Evolutionary conservation across 2,329 filamentous ascomycete genomes (phyloP).

Genomic region (Seiridium unicorne): DNA sequence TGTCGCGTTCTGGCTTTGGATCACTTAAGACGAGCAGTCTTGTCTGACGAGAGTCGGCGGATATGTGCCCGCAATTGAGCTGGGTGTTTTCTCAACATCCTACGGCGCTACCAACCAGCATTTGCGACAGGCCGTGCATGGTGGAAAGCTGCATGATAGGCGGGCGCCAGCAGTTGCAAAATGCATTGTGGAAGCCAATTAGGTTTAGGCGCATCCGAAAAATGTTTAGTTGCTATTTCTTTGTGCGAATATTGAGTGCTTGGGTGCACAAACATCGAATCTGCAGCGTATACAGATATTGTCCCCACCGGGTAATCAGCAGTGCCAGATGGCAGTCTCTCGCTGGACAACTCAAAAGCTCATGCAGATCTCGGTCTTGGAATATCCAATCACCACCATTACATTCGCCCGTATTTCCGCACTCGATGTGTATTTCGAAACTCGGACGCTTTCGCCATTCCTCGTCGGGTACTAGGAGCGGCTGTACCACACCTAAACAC

Average conservation of each 20-base stretch:
- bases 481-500: neutral
- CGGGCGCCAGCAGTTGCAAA: constrained; percentile 6
- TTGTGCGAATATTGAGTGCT: constrained; percentile 13
- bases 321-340: constrained; percentile 46
- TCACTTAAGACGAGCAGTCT: too few species aligned
- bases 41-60: too few species aligned
- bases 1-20: too few species aligned
- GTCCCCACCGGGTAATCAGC: constrained; percentile 34
- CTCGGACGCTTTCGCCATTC: neutral
- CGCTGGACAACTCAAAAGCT: constrained; percentile 35
- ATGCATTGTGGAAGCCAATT: constrained; percentile 19
- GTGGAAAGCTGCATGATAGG: neutral
- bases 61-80: too few species aligned
- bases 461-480: neutral
- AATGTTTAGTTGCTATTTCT: constrained; percentile 25
- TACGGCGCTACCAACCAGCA: neutral
- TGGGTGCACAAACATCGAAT: constrained; percentile 27
- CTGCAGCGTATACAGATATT: constrained; percentile 28
- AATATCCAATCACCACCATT: neutral
- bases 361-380: constrained; percentile 1
- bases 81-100: neutral
- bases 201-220: constrained; percentile 22
- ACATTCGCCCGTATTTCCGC: neutral
- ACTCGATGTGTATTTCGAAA: neutral
- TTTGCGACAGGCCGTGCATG: neutral